phyloP scores from a whole-genome alignment of 1,284 basidiomycete genomes.

The Heterobasidion irregulare region DNA sequence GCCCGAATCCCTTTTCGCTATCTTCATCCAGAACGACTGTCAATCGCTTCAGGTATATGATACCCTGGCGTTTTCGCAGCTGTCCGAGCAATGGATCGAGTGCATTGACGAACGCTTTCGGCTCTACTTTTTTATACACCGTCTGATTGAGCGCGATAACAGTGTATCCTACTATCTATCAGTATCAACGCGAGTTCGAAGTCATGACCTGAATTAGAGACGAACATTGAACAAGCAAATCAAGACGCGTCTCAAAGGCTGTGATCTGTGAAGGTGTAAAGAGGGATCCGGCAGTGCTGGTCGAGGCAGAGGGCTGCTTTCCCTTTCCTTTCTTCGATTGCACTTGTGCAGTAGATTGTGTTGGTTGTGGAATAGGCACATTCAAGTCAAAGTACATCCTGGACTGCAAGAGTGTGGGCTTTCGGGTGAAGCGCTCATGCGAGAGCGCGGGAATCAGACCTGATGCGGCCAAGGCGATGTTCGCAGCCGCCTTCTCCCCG shows the following conservation, averaged over 20 bases:
- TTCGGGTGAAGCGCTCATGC: background rate
- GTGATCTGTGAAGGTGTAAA: slow-evolving; percentile 30
- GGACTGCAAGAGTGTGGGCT: background rate
- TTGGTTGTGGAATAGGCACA: slow-evolving; percentile 24
- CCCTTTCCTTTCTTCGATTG: slow-evolving; percentile 30
- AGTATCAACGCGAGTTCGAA: background rate
- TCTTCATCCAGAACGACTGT: slow-evolving; percentile 69
- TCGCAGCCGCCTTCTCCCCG: no score
- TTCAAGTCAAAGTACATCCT: slow-evolving; percentile 35
- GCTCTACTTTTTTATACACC: slow-evolving; percentile 57
- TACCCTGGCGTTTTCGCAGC: slow-evolving; percentile 43
- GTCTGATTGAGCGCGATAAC: slow-evolving; percentile 68
- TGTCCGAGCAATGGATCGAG: slow-evolving; percentile 43
- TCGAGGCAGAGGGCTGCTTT: slow-evolving; percentile 18
- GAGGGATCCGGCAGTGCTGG: slow-evolving; percentile 9
- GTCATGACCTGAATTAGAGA: slow-evolving; percentile 12
- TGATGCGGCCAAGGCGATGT: no score
- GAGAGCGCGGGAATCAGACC: no score
- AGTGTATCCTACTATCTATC: slow-evolving; percentile 65
- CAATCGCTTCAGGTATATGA: slow-evolving; percentile 59
- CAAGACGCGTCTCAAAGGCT: slow-evolving; percentile 32
- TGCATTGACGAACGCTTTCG: slow-evolving; percentile 55
- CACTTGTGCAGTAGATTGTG: slow-evolving; percentile 12
- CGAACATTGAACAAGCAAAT: slow-evolving; percentile 36
- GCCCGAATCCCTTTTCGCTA: slow-evolving; percentile 74